A percentile compares a stretch with the other conserved stretches of the same genome.
phyloP scores from a whole-genome alignment of 2,329 filamentous ascomycete genomes.

The Trichoderma koningii region DNA sequence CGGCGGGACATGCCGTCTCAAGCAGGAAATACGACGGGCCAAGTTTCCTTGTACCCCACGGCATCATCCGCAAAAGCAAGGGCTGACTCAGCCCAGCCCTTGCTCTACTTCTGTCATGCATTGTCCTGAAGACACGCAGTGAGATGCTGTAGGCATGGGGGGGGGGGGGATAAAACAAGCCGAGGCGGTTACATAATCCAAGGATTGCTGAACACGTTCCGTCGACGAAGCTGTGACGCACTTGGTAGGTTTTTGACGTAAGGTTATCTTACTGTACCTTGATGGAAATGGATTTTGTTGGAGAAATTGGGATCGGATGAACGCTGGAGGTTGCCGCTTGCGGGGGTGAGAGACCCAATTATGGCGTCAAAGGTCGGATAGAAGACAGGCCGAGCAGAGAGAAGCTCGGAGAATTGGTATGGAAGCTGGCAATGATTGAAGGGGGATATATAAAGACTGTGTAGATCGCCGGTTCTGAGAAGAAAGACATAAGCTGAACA shows the following conservation, averaged over 20 bases:
- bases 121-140: too few relatives aligned
- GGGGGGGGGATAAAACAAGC: too few relatives aligned
- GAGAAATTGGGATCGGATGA: not conserved
- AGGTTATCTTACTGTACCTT: too few relatives aligned
- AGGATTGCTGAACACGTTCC: too few relatives aligned
- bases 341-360: not conserved
- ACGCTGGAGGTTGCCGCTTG: not conserved
- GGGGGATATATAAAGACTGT: not conserved
- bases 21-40: not conserved
- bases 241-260: too few relatives aligned
- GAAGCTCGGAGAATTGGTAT: conserved; percentile 8
- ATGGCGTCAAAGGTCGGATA: not conserved
- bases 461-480: not conserved
- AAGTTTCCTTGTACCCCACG: not conserved
- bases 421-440: not conserved
- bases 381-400: not conserved
- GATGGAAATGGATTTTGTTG: too few relatives aligned
- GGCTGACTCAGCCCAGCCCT: not conserved
- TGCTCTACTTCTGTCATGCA: not conserved
- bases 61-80: conserved; percentile 1
- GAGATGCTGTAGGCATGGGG: too few relatives aligned
- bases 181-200: too few relatives aligned
- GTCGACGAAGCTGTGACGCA: too few relatives aligned
- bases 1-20: not conserved
- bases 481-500: not conserved